phyloP scores from a whole-genome alignment of 345 rosid genomes.

The Mangifera indica region DNA sequence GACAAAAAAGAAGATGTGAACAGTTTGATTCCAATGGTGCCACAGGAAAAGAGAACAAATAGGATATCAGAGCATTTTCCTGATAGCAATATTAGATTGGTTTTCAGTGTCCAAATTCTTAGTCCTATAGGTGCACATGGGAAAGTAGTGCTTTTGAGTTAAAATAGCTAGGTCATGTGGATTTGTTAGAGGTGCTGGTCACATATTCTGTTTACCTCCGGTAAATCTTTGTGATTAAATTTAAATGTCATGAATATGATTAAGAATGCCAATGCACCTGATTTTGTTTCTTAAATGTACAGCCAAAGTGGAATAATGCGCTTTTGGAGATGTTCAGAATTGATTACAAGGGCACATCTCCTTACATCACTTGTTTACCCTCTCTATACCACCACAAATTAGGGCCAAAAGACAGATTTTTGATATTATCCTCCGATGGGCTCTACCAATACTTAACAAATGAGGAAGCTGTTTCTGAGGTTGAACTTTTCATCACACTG shows the following conservation, averaged over 20 bases:
- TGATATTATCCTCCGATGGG: conserved; percentile 88
- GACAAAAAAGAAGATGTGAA: background rate
- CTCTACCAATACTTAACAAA: conserved; percentile 92
- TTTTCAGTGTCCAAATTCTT: background rate
- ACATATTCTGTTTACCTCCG: background rate
- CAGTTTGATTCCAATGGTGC: background rate
- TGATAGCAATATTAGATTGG: conserved; percentile 4
- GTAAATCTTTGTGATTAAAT: background rate
- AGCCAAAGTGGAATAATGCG: conserved; percentile 95
- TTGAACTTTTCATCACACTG: conserved; percentile 73
- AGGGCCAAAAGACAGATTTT: conserved; percentile 75
- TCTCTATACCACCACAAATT: conserved; percentile 82
- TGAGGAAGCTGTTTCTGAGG: conserved; percentile 89
- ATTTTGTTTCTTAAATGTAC: conserved; percentile 23
- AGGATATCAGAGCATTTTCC: background rate
- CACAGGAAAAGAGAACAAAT: background rate
- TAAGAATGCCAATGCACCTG: conserved; percentile 7
- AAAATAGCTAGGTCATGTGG: background rate
- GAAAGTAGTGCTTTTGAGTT: background rate
- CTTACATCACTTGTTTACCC: conserved; percentile 81
- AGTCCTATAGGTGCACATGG: background rate
- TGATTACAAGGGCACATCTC: conserved; percentile 76
- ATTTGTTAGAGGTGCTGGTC: background rate
- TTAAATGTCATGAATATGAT: background rate
- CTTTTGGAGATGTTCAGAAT: conserved; percentile 90